Base-by-base conservation (phyloP, 331 rosid species). In the Quercus lobata region DNA sequence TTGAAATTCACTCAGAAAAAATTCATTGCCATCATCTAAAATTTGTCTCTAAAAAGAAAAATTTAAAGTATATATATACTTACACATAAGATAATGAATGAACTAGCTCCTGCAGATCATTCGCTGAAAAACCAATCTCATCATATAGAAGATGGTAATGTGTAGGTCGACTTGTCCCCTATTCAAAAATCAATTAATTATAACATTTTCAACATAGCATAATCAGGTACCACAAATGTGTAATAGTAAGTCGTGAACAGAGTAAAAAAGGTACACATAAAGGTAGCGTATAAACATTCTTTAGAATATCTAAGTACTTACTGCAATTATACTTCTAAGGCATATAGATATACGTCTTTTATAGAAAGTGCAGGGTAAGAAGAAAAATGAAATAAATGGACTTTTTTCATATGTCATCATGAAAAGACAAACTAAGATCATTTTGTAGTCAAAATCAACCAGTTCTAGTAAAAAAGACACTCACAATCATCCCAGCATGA, bases 101-200 rank as follows among this genome's bases (percentile, higher is more conserved):
- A 19, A 86, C 89, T 4, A 86, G n/a, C 61, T 83, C 85, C 72
- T 86, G 89, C 61, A 86, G 16, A 57, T 4, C 79, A 80, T 83
- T 87, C 3, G 85, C 72, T 35, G 85, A 46, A 73, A 86, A 86
- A 1, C 87, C 85, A 16, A 83, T 74, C 74, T 86, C 87, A 66
- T 86, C 85, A 41, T 66, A 69, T 34, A 86, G 70, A 27, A 86
- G 85, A 62, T 77, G 77, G 70, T 83, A 86, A 72, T 86, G 89
- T 32, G 83, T 83, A 49, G 89, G 89, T 15, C 87, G 77, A 78
- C 34, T 78, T 29, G 87, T 86, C 8, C 89, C 89, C 87, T 86
- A n/a, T n/a, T n/a, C 57, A 44, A 30, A 70, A 69, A 16, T 44
- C 46, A 22, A 32, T 16, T 21, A 57, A 12, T 44, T 2, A 53